Base-by-base conservation (phyloP, 2,329 filamentous ascomycete species). In the Colletotrichum spaethianum region DNA sequence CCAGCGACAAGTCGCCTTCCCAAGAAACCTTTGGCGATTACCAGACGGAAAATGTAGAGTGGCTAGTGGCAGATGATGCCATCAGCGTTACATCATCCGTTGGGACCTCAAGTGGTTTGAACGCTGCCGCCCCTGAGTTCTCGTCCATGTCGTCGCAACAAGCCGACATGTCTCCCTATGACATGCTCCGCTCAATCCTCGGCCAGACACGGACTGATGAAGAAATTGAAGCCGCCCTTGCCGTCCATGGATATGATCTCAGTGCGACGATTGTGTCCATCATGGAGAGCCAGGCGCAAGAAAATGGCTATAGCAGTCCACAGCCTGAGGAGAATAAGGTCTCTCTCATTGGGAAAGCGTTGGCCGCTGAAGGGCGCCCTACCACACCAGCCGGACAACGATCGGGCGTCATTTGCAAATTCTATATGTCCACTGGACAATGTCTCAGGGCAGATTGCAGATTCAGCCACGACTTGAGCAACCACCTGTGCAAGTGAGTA, bases 401-500 rank as follows among this genome's bases (percentile, higher is more conserved):
- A 81, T 94, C 93, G 74, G 93, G 94, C 33, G 93, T 98, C 48
- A 94, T 98, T 52, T 99, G 96, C 89, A 97, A 98, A 83, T 99
- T 98, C 82, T 98, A 95, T 87, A 86, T 99, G 74, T 96, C 95
- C 12, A 97, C 93, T 9, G 96, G 96, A n/a, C 94, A 96, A 82
- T 99, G 96, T 81, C 91, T 98, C 64, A 91, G 96, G 71, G 96
- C 96, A 72, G 96, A 99, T 82, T 99, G 96, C 82, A 93, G 96
- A 70, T 99, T 98, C 83, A 98, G 95, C 76, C 96, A 99, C 82
- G 96, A 99, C 81, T 89, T 98, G 55, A 97, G 94, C 79, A 97
- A 94, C 79, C 96, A 98, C 78, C 89, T 99, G 74, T 99, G 96
- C 95, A 98, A 98, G 94, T 97, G 87, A 88, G 94, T 93, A 46